phyloP scores from a whole-genome alignment of 2,329 filamentous ascomycete genomes.

The Penicillium sp. region DNA sequence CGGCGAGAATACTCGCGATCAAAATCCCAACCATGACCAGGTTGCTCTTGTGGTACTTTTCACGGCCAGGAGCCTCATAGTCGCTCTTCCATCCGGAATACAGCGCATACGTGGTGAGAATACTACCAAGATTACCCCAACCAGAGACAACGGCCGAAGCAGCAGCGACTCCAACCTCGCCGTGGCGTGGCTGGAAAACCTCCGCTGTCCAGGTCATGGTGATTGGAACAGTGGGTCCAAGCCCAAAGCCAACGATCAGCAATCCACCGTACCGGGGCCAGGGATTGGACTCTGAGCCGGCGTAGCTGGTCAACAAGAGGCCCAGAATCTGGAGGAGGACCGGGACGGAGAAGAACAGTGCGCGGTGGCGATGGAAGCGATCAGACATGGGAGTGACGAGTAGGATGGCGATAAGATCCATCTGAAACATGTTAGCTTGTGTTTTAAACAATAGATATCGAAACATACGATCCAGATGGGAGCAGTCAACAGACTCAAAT shows the following conservation, averaged over 20 bases:
- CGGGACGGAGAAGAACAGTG: slow-evolving; percentile 77
- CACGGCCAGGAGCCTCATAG: slow-evolving; percentile 60
- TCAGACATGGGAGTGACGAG: slow-evolving; percentile 83
- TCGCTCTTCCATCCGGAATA: slow-evolving; percentile 86
- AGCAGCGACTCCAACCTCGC: slow-evolving; percentile 86
- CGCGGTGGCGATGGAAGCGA: slow-evolving; percentile 77
- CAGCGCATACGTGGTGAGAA: slow-evolving; percentile 84
- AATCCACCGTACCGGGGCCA: slow-evolving; percentile 88
- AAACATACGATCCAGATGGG: slow-evolving; percentile 83
- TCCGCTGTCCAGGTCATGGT: slow-evolving; percentile 94
- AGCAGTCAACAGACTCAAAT: slow-evolving; percentile 80
- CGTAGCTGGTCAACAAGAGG: slow-evolving; percentile 76
- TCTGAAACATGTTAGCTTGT: slow-evolving; percentile 47
- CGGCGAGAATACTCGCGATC: slow-evolving; percentile 70
- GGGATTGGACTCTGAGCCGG: slow-evolving; percentile 59
- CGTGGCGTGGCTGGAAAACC: slow-evolving; percentile 85
- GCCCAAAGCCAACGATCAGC: slow-evolving; percentile 85
- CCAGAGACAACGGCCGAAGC: slow-evolving; percentile 84
- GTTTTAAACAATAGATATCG: background rate
- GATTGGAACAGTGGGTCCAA: slow-evolving; percentile 87
- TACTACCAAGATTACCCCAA: slow-evolving; percentile 81
- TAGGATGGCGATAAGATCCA: slow-evolving; percentile 85
- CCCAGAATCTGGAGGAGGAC: slow-evolving; percentile 79
- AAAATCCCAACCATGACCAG: slow-evolving; percentile 86
- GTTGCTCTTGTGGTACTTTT: slow-evolving; percentile 80